Base-by-base conservation (phyloP, 345 rosid species). In the Angophora floribunda region DNA sequence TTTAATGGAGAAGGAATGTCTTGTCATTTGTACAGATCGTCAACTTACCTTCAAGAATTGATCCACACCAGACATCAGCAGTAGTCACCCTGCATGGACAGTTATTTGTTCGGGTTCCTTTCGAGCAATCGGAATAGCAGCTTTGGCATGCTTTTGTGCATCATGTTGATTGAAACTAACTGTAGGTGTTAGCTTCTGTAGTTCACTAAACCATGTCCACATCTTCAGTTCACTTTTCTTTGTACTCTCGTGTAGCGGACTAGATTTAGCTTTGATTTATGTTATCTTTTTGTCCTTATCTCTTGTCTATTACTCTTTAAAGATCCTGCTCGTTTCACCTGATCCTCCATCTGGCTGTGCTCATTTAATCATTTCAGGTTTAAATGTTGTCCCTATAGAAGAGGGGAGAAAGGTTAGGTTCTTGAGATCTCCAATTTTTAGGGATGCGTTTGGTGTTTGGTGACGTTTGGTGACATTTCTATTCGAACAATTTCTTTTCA, bases 21-120 rank as follows among this genome's bases (percentile, higher is more conserved):
- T 75, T 12, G 17, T 67, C 84, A 4, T 87, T 36, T 78, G 90
- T 63, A 50, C 89, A 95, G 97, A 95, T 95, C 85, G 93, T 95
- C 24, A 94, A 88, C 92, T 91, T 95, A 80, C 96, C 97, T 13
- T 90, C 93, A 12, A 92, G 95, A 90, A 95, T 95, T 13, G 96
- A 94, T 85, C 94, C 97, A 14, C 95, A 91, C 89, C 96, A 94
- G 45, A 94, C 97, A 57, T 93, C 97, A 9, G 96, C 97, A 2
- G 96, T 95, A 86, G 97, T 95, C 65, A 95, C 96, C 85, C 87
- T 95, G 85, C 97, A 95, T 47, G 97, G 97, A 16, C 97, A 94
- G 89, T 87, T 95, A 88, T 94, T 92, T 61, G 93, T 94, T n/a
- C 94, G 97, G 28, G 97, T 93, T 41, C 97, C 97, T 17, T 92